Conservation (phyloP, 2,329 filamentous ascomycete species). For the Penicillium janthinellum region DNA sequence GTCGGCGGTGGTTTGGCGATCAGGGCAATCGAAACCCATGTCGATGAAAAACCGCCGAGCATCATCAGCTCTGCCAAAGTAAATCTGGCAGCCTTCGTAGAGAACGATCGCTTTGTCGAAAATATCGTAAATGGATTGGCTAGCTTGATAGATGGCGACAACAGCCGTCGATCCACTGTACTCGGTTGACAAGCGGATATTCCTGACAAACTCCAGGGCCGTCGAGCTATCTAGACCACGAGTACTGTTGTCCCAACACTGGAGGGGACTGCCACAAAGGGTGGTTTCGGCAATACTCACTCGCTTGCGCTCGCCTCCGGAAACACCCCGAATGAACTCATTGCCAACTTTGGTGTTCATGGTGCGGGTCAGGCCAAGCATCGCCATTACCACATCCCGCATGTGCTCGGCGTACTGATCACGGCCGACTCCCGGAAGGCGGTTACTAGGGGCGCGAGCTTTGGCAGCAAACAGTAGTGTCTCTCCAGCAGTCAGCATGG, state of each 20-base stretch:
- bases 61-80: slow-evolving; percentile 63
- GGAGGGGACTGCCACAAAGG: slow-evolving; percentile 49
- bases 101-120: slow-evolving; percentile 73
- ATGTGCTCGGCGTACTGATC: slow-evolving; percentile 51
- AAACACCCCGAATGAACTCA: slow-evolving; percentile 62
- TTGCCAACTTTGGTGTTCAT: slow-evolving; percentile 49
- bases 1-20: slow-evolving; percentile 68
- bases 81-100: slow-evolving; percentile 75
- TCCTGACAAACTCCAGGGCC: slow-evolving; percentile 57
- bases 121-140: slow-evolving; percentile 52
- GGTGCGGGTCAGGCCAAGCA: slow-evolving; percentile 59
- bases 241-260: slow-evolving; percentile 51
- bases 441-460: slow-evolving; percentile 54
- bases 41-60: slow-evolving; percentile 68
- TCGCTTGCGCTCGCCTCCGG: slow-evolving; percentile 61
- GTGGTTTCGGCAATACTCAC: slow-evolving; percentile 59
- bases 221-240: slow-evolving; percentile 56
- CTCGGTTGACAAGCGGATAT: slow-evolving; percentile 52
- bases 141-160: slow-evolving; percentile 57
- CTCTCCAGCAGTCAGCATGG: slow-evolving; percentile 73
- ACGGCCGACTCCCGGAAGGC: slow-evolving; percentile 43
- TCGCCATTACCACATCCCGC: slow-evolving; percentile 55
- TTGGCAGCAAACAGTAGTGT: slow-evolving; percentile 75
- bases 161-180: slow-evolving; percentile 51
- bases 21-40: slow-evolving; percentile 68